A percentile compares a stretch with the other conserved stretches of the same genome.
These are phyloP conservation scores for Anisodus tanguticus DNA, from an alignment of 257 asterid genomes.

Conservation along the genomic window DNA sequence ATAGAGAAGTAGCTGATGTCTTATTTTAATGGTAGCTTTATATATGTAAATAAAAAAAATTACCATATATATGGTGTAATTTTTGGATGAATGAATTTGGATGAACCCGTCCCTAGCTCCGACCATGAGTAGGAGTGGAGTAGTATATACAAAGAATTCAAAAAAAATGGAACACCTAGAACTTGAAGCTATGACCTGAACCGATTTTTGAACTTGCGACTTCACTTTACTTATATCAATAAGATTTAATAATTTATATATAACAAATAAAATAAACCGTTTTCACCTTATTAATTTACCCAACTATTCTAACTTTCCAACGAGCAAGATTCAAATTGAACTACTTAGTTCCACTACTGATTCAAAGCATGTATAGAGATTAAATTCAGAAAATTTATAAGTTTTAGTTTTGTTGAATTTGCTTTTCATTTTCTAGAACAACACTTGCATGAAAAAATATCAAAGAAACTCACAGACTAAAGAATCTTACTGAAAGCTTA, in stretches of 20 bases:
- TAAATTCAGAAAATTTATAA: neutral
- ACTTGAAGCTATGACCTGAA: neutral
- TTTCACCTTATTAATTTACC: neutral
- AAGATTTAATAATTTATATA: neutral
- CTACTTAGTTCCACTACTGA: neutral
- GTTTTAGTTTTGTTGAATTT: neutral
- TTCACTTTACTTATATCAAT: neutral
- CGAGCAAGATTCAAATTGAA: neutral
- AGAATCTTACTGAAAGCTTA: neutral
- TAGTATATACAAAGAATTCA: neutral
- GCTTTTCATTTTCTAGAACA: neutral
- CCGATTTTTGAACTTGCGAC: neutral
- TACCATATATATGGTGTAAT: neutral
- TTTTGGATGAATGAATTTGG: neutral
- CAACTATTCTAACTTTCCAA: neutral
- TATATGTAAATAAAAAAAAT: neutral
- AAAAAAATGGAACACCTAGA: neutral
- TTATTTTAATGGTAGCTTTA: neutral
- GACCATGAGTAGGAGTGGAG: neutral
- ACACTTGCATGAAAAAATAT: neutral
- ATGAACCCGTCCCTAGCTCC: neutral
- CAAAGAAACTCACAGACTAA: neutral
- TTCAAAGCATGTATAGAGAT: neutral
- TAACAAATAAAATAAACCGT: neutral
- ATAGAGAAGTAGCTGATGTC: neutral